These are phyloP conservation scores for Cercospora sesami DNA, from an alignment of 2,329 filamentous ascomycete genomes.

Conservation along the genomic window DNA sequence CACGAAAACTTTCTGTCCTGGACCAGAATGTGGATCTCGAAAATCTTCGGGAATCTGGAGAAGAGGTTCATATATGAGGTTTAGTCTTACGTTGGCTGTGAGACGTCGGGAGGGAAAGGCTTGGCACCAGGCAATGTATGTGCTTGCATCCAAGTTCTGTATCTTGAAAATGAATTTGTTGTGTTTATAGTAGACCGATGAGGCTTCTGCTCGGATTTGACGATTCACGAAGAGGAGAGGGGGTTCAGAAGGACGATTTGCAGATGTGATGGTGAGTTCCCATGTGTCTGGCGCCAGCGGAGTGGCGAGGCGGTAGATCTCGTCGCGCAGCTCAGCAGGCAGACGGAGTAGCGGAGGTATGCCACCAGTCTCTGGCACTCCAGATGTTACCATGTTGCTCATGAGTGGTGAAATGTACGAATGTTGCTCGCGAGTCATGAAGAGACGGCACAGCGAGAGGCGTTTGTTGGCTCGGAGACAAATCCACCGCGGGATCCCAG, in stretches of 20 bases:
- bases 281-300: not conserved
- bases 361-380: not conserved
- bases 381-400: not conserved
- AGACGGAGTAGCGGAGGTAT: not conserved
- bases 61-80: not conserved
- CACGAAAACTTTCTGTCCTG: not conserved
- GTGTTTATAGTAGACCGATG: conserved; percentile 1
- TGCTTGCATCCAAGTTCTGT: not conserved
- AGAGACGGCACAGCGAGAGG: not conserved
- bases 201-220: conserved; percentile 7
- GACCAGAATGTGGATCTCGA: not conserved
- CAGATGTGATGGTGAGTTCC: not conserved
- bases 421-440: not conserved
- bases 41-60: not conserved
- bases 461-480: conserved; percentile 1
- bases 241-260: not conserved
- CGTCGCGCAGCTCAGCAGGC: not conserved
- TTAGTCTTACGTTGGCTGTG: not conserved
- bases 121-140: not conserved
- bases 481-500: not conserved
- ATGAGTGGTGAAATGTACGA: not conserved
- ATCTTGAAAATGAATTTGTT: conserved; percentile 2
- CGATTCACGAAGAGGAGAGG: conserved; percentile 3
- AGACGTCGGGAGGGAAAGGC: not conserved
- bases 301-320: conserved; percentile 1